Evolutionary conservation across 2,329 filamentous ascomycete genomes (phyloP).

Genomic region (Apiospora marii): DNA sequence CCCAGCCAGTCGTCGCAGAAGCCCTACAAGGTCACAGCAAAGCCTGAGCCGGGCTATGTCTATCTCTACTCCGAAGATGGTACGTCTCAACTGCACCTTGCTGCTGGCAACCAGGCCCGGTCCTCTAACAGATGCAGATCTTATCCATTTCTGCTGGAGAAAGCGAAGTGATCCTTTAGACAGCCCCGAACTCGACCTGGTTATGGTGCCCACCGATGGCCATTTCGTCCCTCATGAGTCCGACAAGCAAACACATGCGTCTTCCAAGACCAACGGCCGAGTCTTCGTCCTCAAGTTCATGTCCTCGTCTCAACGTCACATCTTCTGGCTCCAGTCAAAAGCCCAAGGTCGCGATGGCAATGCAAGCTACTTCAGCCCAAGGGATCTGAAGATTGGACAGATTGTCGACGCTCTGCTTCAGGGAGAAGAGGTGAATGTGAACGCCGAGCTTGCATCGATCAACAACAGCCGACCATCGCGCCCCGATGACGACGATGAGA

Average conservation of each 20-base stretch:
- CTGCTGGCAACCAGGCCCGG: background rate
- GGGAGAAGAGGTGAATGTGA: constrained; percentile 86
- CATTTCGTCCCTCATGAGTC: constrained; percentile 83
- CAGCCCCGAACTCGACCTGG: constrained; percentile 83
- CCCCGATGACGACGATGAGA: constrained; percentile 74
- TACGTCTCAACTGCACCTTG: constrained; percentile 44
- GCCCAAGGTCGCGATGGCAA: constrained; percentile 75
- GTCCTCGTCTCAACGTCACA: constrained; percentile 87
- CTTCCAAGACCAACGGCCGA: constrained; percentile 80
- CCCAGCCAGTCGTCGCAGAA: constrained; percentile 44
- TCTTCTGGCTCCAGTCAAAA: constrained; percentile 97
- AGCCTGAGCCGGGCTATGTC: constrained; percentile 81
- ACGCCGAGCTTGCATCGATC: constrained; percentile 73
- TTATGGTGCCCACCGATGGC: constrained; percentile 92
- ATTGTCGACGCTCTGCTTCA: constrained; percentile 86
- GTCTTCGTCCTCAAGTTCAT: constrained; percentile 94
- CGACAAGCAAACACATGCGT: constrained; percentile 61
- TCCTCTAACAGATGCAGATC: constrained; percentile 59
- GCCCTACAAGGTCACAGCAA: constrained; percentile 76
- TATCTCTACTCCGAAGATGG: constrained; percentile 95
- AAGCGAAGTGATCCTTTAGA: constrained; percentile 75
- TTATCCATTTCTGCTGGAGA: constrained; percentile 98
- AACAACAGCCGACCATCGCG: constrained; percentile 54
- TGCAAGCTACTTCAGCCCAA: constrained; percentile 80
- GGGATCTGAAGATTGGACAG: constrained; percentile 86